Base-by-base conservation (phyloP, 140 eudicot genomes). In the Flaveria floridana region DNA sequence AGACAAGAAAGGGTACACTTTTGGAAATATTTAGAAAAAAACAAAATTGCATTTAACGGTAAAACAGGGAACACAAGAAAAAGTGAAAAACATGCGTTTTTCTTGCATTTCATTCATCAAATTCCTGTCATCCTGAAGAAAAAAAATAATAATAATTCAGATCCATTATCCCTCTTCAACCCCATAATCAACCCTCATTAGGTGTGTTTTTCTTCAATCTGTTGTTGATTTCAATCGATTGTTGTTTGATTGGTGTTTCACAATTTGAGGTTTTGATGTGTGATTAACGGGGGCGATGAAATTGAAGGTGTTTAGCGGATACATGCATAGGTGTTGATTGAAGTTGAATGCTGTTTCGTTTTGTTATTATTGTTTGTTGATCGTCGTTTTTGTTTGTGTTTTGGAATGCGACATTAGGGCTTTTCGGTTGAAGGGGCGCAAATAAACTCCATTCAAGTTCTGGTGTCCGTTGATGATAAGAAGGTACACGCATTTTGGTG, bases 401-500 rank as follows among this genome's bases (percentile, higher is more conserved):
- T 72, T 51, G 66, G 59, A 65, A 51, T 70, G 78, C 64, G 9
- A 75, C 71, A 63, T 82, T 68, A 82, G 85, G 85, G 82, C 82
- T 66, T 73, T 81, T 78, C 65, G 80, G 85, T 72, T 77, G 76
- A 78, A 77, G 79, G 85, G 79, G 82, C 76, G 50, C 63, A 67
- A 77, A 73, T 72, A 62, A 77, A 50, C 79, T 73, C 81, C 47
- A 66, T 78, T 82, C 76, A 78, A 72, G 80, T 74, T 82, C 85
- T 78, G 85, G 48, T 73, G 76, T 82, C 75, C 59, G 73, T 86
- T 84, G 77, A 86, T 86, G 91, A 77, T 84, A 81, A 81, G 58
- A 87, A 84, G 91, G 91, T 84, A 82, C n/a, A 11, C 13, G 0
- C 16, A 4, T 76, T 70, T 21, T 62, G 16, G 28, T 77, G 57